Conservation (phyloP, 1,284 basidiomycete genomes). For the Trichosporon coremiiforme region DNA sequence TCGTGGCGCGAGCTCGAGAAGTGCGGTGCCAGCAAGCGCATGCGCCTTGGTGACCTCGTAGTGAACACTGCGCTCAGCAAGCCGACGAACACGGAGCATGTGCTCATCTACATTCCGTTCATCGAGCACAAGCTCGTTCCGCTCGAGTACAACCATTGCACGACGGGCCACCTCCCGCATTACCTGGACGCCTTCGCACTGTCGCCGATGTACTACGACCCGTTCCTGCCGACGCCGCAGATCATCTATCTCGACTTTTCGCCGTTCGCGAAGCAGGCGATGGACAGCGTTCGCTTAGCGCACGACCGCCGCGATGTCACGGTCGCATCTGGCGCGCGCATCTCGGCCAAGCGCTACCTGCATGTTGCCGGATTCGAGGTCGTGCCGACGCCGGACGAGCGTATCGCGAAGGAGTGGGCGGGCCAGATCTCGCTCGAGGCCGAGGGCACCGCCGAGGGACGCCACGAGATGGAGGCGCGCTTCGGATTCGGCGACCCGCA, state of each 20-base stretch:
- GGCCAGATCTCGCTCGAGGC: conserved; percentile 54
- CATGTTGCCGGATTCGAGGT: conserved; percentile 56
- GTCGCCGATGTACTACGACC: conserved; percentile 56
- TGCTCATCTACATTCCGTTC: conserved; percentile 50
- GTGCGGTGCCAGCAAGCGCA: conserved; percentile 50
- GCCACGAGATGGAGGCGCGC: conserved; percentile 43
- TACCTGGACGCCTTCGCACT: conserved; percentile 52
- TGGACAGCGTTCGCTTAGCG: conserved; percentile 49
- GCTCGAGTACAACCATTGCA: conserved; percentile 48
- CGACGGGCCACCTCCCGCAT: conserved; percentile 50
- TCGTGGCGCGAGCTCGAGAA: conserved; percentile 53
- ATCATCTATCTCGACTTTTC: conserved; percentile 54
- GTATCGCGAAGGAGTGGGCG: conserved; percentile 48
- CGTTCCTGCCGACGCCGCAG: conserved; percentile 52
- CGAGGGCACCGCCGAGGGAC: conserved; percentile 55
- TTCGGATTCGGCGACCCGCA: conserved; percentile 38
- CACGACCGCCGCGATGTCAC: conserved; percentile 55
- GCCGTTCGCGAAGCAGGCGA: conserved; percentile 47
- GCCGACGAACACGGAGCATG: conserved; percentile 46
- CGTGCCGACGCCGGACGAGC: conserved; percentile 27
- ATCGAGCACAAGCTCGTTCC: conserved; percentile 51
- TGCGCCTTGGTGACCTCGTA: conserved; percentile 54
- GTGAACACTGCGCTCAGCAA: conserved; percentile 52
- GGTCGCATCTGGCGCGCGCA: conserved; percentile 49
- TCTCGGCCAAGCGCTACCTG: conserved; percentile 56